phyloP scores from a whole-genome alignment of 305 asterid species.

The Euphrasia arctica region DNA sequence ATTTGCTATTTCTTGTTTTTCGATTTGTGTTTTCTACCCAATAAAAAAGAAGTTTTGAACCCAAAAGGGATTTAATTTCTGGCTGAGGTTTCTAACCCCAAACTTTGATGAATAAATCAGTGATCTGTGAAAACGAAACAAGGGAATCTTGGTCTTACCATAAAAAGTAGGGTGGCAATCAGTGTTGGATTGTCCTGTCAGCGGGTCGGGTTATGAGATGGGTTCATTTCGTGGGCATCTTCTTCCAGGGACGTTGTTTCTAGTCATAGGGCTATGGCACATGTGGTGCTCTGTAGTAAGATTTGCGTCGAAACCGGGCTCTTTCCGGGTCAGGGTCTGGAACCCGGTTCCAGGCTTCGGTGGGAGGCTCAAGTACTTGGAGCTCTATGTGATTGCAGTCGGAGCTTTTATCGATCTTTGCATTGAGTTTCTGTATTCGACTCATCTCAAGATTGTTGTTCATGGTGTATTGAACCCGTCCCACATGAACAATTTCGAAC shows the following conservation, averaged over 20 bases:
- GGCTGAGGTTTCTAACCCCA: conserved; percentile 11
- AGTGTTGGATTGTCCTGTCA: neutral
- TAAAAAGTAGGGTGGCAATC: conserved; percentile 4
- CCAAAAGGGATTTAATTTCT: conserved; percentile 14
- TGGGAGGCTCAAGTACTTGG: conserved; percentile 77
- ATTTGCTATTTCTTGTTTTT: no score
- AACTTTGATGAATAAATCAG: conserved; percentile 2
- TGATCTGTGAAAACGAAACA: conserved; percentile 14
- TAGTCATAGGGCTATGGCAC: conserved; percentile 86
- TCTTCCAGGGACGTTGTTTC: conserved; percentile 89
- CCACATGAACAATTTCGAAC: conserved; percentile 96
- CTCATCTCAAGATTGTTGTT: conserved; percentile 86
- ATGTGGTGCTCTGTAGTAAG: conserved; percentile 72
- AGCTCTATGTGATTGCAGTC: conserved; percentile 78
- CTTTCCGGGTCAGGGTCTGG: conserved; percentile 82
- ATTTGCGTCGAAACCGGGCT: conserved; percentile 57
- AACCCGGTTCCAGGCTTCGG: conserved; percentile 79
- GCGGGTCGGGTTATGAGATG: conserved; percentile 35
- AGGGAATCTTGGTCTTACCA: conserved; percentile 3
- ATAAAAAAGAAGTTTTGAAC: neutral
- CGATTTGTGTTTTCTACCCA: neutral
- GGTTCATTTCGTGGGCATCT: conserved; percentile 94
- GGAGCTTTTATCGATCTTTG: conserved; percentile 87
- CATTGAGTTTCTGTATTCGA: conserved; percentile 77
- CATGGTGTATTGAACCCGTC: conserved; percentile 77